Conservation (phyloP, 164 flowering plant species). For the Vitis riparia region DNA sequence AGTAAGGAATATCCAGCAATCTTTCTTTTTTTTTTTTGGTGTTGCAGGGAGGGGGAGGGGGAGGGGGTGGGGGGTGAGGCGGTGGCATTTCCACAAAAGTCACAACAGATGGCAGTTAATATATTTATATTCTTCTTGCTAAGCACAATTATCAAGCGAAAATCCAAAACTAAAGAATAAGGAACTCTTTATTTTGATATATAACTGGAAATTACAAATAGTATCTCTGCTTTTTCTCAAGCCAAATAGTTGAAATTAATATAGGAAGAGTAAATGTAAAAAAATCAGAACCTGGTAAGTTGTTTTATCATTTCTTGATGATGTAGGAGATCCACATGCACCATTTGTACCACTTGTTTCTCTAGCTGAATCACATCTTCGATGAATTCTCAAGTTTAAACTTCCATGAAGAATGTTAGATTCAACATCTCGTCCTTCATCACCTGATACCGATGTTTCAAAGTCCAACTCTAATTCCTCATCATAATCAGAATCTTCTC, state of each 20-base stretch:
- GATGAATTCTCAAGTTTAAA: conserved; percentile 71
- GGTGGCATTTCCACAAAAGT: too few relatives aligned
- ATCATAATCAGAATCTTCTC: conserved; percentile 93
- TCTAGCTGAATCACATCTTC: conserved; percentile 50
- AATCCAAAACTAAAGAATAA: too few relatives aligned
- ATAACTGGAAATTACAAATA: background rate
- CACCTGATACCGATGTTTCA: conserved; percentile 77
- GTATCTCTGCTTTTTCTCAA: background rate
- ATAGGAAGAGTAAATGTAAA: background rate
- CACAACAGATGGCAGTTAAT: too few relatives aligned
- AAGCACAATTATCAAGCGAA: too few relatives aligned
- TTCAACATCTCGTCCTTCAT: conserved; percentile 68
- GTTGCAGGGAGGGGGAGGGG: too few relatives aligned
- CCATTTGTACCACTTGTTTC: conserved; percentile 55
- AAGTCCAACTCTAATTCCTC: conserved; percentile 89
- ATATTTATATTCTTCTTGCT: too few relatives aligned
- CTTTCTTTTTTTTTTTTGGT: background rate
- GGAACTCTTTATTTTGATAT: too few relatives aligned
- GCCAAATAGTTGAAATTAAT: background rate
- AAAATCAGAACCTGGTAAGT: conserved; percentile 53
- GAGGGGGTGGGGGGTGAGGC: too few relatives aligned
- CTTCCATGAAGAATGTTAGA: conserved; percentile 66
- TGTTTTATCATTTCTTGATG: conserved; percentile 49
- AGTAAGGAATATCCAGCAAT: background rate
- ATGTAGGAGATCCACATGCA: conserved; percentile 59